These are phyloP conservation scores for Magnolia sinica DNA, from an alignment of 164 flowering plant genomes.

Conservation along the genomic window DNA sequence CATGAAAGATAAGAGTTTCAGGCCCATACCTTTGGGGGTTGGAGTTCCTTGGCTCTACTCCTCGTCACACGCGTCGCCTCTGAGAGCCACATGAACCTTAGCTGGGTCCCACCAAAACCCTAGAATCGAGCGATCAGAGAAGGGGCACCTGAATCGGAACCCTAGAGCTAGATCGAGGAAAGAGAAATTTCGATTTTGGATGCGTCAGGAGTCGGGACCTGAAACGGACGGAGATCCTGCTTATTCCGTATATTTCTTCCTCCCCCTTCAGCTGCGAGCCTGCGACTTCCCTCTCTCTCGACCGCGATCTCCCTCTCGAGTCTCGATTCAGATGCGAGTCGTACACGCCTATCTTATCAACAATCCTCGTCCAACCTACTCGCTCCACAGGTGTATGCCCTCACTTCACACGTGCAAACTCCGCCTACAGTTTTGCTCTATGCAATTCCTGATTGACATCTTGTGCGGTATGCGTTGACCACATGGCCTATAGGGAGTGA, in stretches of 20 bases:
- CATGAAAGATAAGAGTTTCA: background rate
- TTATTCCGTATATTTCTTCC: background rate
- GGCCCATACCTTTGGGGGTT: background rate
- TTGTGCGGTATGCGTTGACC: too few species aligned
- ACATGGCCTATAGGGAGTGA: too few species aligned
- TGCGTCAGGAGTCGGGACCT: background rate
- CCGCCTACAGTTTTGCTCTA: too few species aligned
- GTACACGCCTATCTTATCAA: background rate
- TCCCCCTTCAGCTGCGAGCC: background rate
- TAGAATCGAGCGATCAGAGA: background rate
- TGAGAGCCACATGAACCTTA: background rate
- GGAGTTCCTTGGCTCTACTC: background rate
- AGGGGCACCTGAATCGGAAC: background rate
- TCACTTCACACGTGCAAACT: too few species aligned
- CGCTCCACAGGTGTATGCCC: background rate
- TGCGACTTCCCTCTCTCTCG: background rate
- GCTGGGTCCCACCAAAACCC: background rate
- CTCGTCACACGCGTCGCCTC: background rate
- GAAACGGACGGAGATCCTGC: background rate
- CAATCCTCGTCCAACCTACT: background rate
- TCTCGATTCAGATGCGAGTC: background rate
- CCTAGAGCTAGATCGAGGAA: background rate
- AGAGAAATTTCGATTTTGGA: background rate
- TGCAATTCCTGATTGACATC: too few species aligned
- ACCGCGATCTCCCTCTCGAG: background rate